phyloP scores from a whole-genome alignment of 345 rosid genomes.

The Reutealis trisperma region DNA sequence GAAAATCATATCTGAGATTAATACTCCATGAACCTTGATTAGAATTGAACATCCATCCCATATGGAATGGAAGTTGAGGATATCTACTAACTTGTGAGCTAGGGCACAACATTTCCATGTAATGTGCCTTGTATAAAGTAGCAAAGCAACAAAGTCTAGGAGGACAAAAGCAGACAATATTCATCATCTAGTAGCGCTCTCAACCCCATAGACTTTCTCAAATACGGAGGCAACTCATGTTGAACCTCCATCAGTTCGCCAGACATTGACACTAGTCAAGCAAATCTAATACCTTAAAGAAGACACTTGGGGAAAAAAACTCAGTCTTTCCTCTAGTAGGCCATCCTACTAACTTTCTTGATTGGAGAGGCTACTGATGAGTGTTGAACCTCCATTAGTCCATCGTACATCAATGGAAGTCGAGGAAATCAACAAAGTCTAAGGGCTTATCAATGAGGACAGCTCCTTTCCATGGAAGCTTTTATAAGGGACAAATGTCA shows the following conservation, averaged over 20 bases:
- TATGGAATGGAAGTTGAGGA: too few species aligned
- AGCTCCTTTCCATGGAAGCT: too few species aligned
- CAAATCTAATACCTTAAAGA: neutral
- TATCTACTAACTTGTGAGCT: too few species aligned
- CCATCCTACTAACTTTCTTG: neutral
- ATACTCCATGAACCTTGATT: too few species aligned
- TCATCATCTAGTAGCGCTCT: neutral
- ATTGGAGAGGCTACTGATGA: neutral
- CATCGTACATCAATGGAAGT: neutral
- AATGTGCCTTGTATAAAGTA: too few species aligned
- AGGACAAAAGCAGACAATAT: neutral
- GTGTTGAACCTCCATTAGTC: neutral
- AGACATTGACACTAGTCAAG: neutral
- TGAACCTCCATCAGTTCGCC: neutral
- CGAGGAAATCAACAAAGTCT: neutral
- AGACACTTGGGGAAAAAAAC: too few species aligned
- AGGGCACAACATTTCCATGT: too few species aligned
- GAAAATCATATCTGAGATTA: too few species aligned
- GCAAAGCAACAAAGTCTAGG: neutral
- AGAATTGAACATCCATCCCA: too few species aligned
- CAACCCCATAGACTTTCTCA: neutral
- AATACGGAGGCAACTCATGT: neutral
- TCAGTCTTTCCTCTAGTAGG: neutral
- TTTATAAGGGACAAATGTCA: too few species aligned
- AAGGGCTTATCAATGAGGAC: too few species aligned